Conservation (phyloP, 371 early-diverging fungal genomes). For the Vairimorpha apis region DNA sequence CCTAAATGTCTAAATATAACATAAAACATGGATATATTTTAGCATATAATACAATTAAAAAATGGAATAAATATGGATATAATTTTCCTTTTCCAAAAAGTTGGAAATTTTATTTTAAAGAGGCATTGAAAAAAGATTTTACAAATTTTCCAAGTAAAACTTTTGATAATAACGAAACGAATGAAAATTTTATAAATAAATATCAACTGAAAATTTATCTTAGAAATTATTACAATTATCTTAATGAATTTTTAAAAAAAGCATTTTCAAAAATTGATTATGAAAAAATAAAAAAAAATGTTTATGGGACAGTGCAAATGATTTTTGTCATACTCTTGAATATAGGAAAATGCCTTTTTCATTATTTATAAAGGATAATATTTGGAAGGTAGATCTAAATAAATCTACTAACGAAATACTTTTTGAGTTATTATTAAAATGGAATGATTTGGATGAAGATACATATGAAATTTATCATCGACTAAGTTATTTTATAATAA, state of each 20-base stretch:
- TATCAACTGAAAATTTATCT: too few species aligned
- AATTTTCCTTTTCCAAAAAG: neutral
- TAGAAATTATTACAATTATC: neutral
- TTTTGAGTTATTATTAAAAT: neutral
- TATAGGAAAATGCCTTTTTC: slow-evolving; percentile 6
- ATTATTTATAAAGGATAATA: neutral
- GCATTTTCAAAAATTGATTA: neutral
- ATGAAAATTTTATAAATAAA: too few species aligned
- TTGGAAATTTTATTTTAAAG: neutral
- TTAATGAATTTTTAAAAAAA: neutral
- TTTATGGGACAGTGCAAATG: neutral
- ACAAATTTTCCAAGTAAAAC: neutral
- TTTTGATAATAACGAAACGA: too few species aligned
- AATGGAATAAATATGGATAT: neutral
- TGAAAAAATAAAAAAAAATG: neutral
- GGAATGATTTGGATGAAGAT: slow-evolving; percentile 16
- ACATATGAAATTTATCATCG: neutral
- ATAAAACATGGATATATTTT: too few species aligned
- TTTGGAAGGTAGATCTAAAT: neutral
- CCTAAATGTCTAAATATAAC: too few species aligned
- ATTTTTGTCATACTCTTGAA: neutral
- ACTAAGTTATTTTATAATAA: neutral
- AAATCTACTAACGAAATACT: neutral
- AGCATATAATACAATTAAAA: neutral
- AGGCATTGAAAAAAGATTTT: neutral